These are phyloP conservation scores for Aspergillus novoparasiticus DNA, from an alignment of 2,329 filamentous ascomycete genomes.

Conservation along the genomic window DNA sequence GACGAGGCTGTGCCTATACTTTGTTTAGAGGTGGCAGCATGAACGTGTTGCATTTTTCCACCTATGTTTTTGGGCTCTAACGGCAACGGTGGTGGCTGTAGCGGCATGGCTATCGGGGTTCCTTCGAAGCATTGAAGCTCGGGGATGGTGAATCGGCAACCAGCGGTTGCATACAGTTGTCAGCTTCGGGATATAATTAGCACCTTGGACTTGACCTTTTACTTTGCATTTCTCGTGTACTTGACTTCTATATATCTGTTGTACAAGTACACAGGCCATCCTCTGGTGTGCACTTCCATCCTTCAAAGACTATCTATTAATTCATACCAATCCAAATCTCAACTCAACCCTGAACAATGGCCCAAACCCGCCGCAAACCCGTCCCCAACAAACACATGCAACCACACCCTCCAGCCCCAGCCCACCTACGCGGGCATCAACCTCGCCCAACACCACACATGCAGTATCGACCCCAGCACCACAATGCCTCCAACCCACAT, in stretches of 20 bases:
- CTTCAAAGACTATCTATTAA: too few species aligned
- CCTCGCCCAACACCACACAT: neutral
- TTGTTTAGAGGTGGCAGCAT: neutral
- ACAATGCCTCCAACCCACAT: neutral
- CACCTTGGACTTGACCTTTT: neutral
- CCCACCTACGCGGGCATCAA: neutral
- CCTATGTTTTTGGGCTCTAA: neutral
- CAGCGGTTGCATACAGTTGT: too few species aligned
- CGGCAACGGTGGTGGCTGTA: neutral
- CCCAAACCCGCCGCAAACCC: neutral
- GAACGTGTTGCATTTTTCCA: neutral
- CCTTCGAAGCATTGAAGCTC: neutral
- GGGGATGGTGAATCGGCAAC: neutral
- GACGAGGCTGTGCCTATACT: neutral
- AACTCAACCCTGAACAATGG: neutral
- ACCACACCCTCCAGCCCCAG: conserved; percentile 1
- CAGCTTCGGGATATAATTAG: neutral
- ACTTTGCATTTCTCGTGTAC: neutral
- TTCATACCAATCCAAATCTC: neutral
- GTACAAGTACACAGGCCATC: too few species aligned
- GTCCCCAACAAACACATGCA: neutral
- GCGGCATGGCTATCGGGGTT: neutral
- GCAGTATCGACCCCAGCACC: conserved; percentile 6
- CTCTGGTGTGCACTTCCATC: too few species aligned
- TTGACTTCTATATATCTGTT: too few species aligned